These are phyloP conservation scores for Phoma herbarum DNA, from an alignment of 2,329 filamentous ascomycete genomes.

Conservation along the genomic window DNA sequence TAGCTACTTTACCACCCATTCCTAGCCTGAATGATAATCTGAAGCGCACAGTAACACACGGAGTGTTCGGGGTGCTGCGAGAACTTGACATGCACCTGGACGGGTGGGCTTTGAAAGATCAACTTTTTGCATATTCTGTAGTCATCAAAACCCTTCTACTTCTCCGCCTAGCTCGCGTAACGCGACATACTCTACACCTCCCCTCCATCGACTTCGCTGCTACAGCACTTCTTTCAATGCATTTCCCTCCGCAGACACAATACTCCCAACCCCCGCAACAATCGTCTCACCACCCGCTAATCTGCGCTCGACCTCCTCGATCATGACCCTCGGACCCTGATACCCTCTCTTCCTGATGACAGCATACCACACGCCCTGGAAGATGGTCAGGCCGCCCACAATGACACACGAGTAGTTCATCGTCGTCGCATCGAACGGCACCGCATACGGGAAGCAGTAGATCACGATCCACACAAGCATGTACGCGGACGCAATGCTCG, in stretches of 20 bases:
- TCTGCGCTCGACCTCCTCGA: conserved; percentile 34
- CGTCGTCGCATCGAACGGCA: conserved; percentile 56
- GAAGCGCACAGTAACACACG: too few species aligned
- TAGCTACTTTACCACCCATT: too few species aligned
- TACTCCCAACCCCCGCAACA: conserved; percentile 1
- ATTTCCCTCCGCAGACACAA: neutral
- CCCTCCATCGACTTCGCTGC: neutral
- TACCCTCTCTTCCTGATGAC: conserved; percentile 52
- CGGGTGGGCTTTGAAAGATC: too few species aligned
- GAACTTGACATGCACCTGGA: too few species aligned
- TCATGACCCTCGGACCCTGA: conserved; percentile 46
- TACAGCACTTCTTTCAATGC: conserved; percentile 13
- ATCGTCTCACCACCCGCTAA: conserved; percentile 23
- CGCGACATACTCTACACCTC: neutral
- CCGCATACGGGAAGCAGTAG: conserved; percentile 65
- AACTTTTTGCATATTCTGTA: too few species aligned
- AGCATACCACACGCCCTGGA: conserved; percentile 57
- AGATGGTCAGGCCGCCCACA: conserved; percentile 61
- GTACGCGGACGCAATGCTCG: conserved; percentile 63
- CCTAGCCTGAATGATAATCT: too few species aligned
- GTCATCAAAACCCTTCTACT: neutral
- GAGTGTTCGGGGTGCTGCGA: too few species aligned
- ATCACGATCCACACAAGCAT: conserved; percentile 70
- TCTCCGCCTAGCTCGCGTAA: neutral
- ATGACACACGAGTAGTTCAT: conserved; percentile 67